Percentiles rank a stretch among this genome's conserved stretches.
Evolutionary conservation across 257 asterid species (phyloP).

Genomic region (Petrea volubilis): DNA sequence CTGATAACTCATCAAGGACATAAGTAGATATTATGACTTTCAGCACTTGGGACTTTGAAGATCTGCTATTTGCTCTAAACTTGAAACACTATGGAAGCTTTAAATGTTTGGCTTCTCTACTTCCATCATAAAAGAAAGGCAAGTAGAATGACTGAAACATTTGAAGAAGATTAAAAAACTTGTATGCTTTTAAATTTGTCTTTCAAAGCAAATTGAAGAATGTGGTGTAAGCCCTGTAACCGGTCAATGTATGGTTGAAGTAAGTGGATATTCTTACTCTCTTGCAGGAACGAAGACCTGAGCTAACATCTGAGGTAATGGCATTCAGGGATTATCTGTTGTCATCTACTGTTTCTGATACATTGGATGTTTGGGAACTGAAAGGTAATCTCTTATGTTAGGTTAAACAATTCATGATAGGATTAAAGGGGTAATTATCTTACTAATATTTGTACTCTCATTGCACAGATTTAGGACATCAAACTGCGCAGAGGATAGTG

Average conservation of each 20-base stretch:
- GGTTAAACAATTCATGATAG: conserved; percentile 7
- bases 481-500: conserved; percentile 96
- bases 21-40: not conserved
- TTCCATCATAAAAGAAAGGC: conserved; percentile 3
- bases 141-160: not conserved
- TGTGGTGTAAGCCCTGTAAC: not conserved
- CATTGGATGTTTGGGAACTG: conserved; percentile 92
- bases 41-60: not conserved
- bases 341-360: conserved; percentile 88
- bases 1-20: not conserved
- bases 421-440: not conserved
- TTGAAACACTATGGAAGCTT: not conserved
- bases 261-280: conserved; percentile 40
- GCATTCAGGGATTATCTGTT: conserved; percentile 94
- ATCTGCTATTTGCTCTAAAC: not conserved
- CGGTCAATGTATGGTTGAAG: conserved; percentile 21
- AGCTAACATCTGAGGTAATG: conserved; percentile 90
- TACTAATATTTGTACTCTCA: conserved; percentile 22
- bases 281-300: conserved; percentile 93
- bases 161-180: not conserved
- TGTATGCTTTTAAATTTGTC: not conserved
- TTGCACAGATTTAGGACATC: conserved; percentile 89
- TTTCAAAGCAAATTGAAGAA: not conserved
- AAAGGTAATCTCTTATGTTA: conserved; percentile 58
- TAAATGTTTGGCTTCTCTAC: not conserved